These are phyloP conservation scores for Vanilla planifolia DNA, from an alignment of 106 monocot genomes.

Conservation along the genomic window DNA sequence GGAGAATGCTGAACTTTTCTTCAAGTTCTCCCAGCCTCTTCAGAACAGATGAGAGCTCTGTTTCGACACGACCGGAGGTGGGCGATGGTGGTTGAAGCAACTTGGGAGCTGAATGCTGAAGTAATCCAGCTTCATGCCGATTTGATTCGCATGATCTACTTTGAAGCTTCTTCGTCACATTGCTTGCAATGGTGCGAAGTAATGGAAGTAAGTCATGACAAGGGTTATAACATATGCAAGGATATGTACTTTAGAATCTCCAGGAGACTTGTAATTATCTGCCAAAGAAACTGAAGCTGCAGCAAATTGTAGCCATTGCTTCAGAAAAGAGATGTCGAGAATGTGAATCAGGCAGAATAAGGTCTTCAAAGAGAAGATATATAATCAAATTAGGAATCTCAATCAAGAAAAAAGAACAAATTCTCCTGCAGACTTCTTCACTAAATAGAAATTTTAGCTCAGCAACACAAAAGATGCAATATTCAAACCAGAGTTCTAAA, in stretches of 20 bases:
- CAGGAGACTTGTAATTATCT: constrained; percentile 13
- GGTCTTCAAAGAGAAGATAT: no score
- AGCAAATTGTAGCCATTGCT: background rate
- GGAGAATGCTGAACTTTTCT: constrained; percentile 38
- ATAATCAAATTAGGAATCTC: no score
- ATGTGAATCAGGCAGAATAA: no score
- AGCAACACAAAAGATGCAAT: no score
- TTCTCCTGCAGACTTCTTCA: no score
- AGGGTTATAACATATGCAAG: constrained; percentile 35
- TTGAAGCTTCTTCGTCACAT: constrained; percentile 24
- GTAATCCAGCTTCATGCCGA: background rate
- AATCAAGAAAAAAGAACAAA: no score
- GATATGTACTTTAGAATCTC: constrained; percentile 17
- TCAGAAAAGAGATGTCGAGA: constrained; percentile 12
- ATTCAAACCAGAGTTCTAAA: no score
- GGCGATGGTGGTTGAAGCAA: constrained; percentile 20
- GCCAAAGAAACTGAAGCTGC: constrained; percentile 7
- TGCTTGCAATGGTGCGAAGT: constrained; percentile 23
- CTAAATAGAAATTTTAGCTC: no score
- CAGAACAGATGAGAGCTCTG: constrained; percentile 17
- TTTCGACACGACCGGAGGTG: constrained; percentile 13
- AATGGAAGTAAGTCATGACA: constrained; percentile 36
- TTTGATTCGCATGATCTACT: background rate
- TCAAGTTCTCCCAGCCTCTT: constrained; percentile 18
- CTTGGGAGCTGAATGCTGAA: background rate